phyloP scores from a whole-genome alignment of 2,329 filamentous ascomycete species.

The Arthrobotrys sphaeroides region DNA sequence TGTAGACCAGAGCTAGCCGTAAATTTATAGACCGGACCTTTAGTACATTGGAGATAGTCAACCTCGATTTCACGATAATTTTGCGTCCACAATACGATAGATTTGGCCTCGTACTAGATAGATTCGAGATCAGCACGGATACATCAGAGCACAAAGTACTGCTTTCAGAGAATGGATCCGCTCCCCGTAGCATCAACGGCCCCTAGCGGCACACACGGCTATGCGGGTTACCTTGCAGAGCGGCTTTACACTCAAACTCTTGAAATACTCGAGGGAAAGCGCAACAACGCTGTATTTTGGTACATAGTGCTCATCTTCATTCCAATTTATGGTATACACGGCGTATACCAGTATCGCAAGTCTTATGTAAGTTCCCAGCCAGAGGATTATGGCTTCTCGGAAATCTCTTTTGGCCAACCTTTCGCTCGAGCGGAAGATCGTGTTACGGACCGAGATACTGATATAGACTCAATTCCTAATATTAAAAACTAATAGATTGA shows the following conservation, averaged over 20 bases:
- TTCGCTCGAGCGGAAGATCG: no score
- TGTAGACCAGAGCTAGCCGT: no score
- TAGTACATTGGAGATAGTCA: no score
- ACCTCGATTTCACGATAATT: no score
- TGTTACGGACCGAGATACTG: no score
- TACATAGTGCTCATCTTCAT: slow-evolving; percentile 27
- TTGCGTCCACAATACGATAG: no score
- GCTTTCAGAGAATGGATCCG: neutral
- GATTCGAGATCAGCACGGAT: no score
- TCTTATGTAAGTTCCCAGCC: slow-evolving; percentile 45
- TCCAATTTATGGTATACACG: slow-evolving; percentile 45
- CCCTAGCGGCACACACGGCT: neutral
- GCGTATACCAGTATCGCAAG: slow-evolving; percentile 47
- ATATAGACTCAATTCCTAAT: neutral
- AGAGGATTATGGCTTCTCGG: no score
- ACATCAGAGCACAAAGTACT: no score
- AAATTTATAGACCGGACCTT: no score
- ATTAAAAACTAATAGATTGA: slow-evolving; percentile 47
- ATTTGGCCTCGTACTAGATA: no score
- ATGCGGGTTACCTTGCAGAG: neutral
- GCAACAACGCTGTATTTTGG: neutral
- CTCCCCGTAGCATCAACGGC: neutral
- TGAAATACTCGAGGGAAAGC: neutral
- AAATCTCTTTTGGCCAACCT: no score
- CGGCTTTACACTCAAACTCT: neutral